Percentiles rank a stretch among this genome's conserved stretches.
Evolutionary conservation across 768 basidiomycete species (phyloP).

Genomic region (Agrocybe praecox): DNA sequence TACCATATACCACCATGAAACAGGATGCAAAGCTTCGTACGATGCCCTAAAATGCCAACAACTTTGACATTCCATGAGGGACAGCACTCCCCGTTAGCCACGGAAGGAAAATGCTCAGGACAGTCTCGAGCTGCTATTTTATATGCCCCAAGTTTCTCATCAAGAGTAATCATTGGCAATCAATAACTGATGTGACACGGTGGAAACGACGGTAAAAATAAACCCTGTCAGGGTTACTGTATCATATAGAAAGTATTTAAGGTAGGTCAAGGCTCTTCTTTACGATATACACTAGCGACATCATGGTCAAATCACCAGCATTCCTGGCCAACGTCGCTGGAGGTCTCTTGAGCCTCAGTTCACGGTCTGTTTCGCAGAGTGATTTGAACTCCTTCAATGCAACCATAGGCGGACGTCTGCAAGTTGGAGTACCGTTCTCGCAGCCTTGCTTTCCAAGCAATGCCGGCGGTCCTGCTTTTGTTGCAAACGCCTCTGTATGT

Average conservation of each 20-base stretch:
- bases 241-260: neutral
- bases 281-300: neutral
- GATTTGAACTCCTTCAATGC: constrained; percentile 13
- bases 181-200: neutral
- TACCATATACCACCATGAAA: too few relatives aligned
- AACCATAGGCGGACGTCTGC: constrained; percentile 13
- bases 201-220: neutral
- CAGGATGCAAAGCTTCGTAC: too few relatives aligned
- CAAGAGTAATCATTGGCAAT: neutral
- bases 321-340: neutral
- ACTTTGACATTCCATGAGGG: too few relatives aligned
- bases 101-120: too few relatives aligned
- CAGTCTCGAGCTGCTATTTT: neutral
- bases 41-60: too few relatives aligned
- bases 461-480: neutral
- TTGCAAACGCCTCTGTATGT: constrained; percentile 1
- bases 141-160: neutral
- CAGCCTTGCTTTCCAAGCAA: constrained; percentile 16
- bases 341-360: neutral
- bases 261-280: neutral
- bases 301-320: constrained; percentile 8
- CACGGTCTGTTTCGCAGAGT: neutral
- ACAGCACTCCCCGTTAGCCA: too few relatives aligned
- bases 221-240: neutral
- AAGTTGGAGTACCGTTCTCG: constrained; percentile 14